These are phyloP conservation scores for Smittium culicis DNA, from an alignment of 371 early-diverging fungal genomes.

Conservation along the genomic window DNA sequence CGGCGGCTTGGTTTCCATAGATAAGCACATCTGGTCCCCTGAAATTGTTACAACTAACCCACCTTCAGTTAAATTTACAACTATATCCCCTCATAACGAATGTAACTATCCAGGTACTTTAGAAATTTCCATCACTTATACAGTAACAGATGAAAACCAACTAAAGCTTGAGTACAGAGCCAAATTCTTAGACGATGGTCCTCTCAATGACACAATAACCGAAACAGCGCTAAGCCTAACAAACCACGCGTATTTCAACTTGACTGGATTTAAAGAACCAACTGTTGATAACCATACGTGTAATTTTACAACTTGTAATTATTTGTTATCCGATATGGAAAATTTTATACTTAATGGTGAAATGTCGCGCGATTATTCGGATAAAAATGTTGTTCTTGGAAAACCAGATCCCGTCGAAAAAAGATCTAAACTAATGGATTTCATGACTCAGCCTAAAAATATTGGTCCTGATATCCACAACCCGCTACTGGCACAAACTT, in stretches of 20 bases:
- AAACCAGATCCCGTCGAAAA: no score
- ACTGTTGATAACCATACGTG: slow-evolving; percentile 29
- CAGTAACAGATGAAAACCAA: slow-evolving; percentile 20
- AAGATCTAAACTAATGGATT: no score
- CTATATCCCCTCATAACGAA: slow-evolving; percentile 31
- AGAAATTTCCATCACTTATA: slow-evolving; percentile 25
- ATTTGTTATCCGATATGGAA: slow-evolving; percentile 39
- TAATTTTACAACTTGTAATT: slow-evolving; percentile 15
- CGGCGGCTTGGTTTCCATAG: slow-evolving; percentile 25
- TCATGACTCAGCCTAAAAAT: slow-evolving; percentile 16
- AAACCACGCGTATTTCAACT: slow-evolving; percentile 44
- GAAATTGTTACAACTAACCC: slow-evolving; percentile 15
- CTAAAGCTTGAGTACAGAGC: slow-evolving; percentile 31
- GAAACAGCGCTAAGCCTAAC: slow-evolving; percentile 37
- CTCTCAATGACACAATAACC: neutral
- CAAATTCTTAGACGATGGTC: slow-evolving; percentile 14
- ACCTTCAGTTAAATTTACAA: slow-evolving; percentile 20
- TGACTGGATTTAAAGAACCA: slow-evolving; percentile 33
- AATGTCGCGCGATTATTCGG: slow-evolving; percentile 26
- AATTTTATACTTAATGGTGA: slow-evolving; percentile 15
- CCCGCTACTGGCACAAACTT: no score
- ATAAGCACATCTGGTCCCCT: slow-evolving; percentile 25
- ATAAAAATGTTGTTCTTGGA: no score
- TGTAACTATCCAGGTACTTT: slow-evolving; percentile 38
- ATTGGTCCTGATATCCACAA: no score